Percentiles rank a stretch among this genome's conserved stretches.
phyloP scores from a whole-genome alignment of 192 early-diverging fungal genomes.

The Rhizophagus sp. region DNA sequence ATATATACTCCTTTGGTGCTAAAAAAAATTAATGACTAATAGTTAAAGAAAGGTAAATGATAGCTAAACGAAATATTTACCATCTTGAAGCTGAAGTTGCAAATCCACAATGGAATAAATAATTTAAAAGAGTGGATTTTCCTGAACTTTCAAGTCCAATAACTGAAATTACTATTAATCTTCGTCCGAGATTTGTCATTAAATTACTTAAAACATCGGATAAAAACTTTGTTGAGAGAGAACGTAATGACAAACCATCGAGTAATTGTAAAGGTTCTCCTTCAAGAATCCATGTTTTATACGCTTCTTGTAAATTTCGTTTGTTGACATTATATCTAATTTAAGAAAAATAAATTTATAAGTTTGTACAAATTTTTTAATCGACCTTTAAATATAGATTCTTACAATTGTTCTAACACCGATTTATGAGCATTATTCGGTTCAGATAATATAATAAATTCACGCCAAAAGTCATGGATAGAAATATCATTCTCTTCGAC shows the following conservation, averaged over 20 bases:
- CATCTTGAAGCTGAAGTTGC: slow-evolving; percentile 1
- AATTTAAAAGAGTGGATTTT: slow-evolving; percentile 7
- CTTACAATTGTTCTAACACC: not conserved
- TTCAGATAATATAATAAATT: slow-evolving; percentile 6
- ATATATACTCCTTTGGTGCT: slow-evolving; percentile 4
- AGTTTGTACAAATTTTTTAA: too few relatives aligned
- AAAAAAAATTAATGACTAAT: not conserved
- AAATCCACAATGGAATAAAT: slow-evolving; percentile 13
- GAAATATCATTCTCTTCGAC: slow-evolving; percentile 12
- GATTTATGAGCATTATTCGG: too few relatives aligned
- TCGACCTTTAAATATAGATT: too few relatives aligned
- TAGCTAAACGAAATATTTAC: not conserved
- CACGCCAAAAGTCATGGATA: slow-evolving; percentile 3
- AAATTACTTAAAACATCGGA: not conserved
- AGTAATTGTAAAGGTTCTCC: slow-evolving; percentile 2
- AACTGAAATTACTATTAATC: not conserved
- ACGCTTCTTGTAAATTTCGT: not conserved
- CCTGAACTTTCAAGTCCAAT: slow-evolving; percentile 15
- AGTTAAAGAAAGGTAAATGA: too few relatives aligned
- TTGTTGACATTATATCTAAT: too few relatives aligned
- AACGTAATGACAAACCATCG: not conserved
- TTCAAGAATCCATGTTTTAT: not conserved
- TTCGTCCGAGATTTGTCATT: not conserved
- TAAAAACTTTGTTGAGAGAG: not conserved
- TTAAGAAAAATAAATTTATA: too few relatives aligned